Evolutionary conservation across 2,329 filamentous ascomycete genomes (phyloP), one percentile per base, ranked within the genome.

Genomic region (Aphanoascus verrucosus): DNA sequence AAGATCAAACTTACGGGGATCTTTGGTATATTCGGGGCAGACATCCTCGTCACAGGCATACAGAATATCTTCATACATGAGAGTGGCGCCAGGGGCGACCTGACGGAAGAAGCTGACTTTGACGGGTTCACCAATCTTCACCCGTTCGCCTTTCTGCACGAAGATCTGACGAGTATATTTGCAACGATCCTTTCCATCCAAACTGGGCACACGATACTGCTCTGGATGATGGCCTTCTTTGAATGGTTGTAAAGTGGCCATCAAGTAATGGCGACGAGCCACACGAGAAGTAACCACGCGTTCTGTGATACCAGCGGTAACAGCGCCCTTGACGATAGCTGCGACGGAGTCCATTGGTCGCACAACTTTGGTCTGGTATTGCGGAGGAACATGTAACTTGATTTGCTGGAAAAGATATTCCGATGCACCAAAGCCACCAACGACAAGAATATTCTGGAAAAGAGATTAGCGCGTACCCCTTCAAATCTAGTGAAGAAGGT

Each of bases 361-460:
- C 41, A 98, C 91, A 46, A 97, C 93, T 79, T 97, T 97, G 69
- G 88, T 85, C 74, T 97, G 91, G 77, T 96, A 98, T 69, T 97
- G 93, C 8, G 93, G 93, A 37, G 93, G 93, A 1, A 98, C 93
- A 67, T 97, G 93, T 44, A 97, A 83, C 73, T 95, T 96, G 77
- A 98, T 97, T 72, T 98, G 93, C 72, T 97, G 91, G 82, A 97
- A 98, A 56, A 98, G 84, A 68, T 97, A 97, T 72, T 98, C 93
- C 6, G 91, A 97, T 31, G 91, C 93, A 74, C 93, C 93, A 67
- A 98, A 98, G 62, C 93, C 93, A 77, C 93, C 93, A 8, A 98
- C 93, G 6, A 98, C 90, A 57, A 98, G 77, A 52, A 98, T 93
- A 68, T 96, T 97, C 77, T 83, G 45, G 49, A 55, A 23, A 14